Evolutionary conservation across 1,284 basidiomycete species (phyloP).

Genomic region (Bondarzewia mesenterica): DNA sequence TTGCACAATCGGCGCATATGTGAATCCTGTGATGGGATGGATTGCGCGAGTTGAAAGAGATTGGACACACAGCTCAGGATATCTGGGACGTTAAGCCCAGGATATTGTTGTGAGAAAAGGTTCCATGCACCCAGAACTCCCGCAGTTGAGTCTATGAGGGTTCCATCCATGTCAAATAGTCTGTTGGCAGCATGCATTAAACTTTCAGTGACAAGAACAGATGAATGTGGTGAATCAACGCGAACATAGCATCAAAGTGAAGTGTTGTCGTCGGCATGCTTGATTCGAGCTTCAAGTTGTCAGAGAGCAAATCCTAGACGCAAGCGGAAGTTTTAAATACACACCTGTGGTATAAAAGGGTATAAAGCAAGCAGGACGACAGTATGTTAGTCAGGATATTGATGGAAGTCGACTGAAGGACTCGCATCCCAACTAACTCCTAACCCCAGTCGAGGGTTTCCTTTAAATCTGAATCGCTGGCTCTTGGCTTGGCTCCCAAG

Average conservation of each 20-base stretch:
- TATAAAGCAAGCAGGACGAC: no score
- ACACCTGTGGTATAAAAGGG: no score
- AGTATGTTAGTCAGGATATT: no score
- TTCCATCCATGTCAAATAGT: slow-evolving; percentile 77
- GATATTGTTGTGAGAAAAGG: slow-evolving; percentile 54
- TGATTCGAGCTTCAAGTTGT: background rate
- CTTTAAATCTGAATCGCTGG: no score
- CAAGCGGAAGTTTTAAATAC: no score
- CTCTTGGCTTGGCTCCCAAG: no score
- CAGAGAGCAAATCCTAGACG: background rate
- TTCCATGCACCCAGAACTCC: slow-evolving; percentile 74
- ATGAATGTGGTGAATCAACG: slow-evolving; percentile 11
- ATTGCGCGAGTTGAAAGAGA: slow-evolving; percentile 2
- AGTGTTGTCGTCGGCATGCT: slow-evolving; percentile 41
- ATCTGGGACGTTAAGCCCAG: slow-evolving; percentile 48
- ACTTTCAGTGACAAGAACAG: slow-evolving; percentile 7
- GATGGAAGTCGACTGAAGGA: no score
- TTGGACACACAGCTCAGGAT: slow-evolving; percentile 54
- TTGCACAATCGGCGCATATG: no score
- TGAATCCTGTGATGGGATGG: no score
- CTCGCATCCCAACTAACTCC: no score
- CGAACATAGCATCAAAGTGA: slow-evolving; percentile 49
- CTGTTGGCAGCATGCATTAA: slow-evolving; percentile 24
- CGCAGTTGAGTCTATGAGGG: slow-evolving; percentile 64
- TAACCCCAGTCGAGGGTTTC: no score